Conservation (phyloP, 202 grass and related monocot species). For the Schoenoplectus tabernaemontani region DNA sequence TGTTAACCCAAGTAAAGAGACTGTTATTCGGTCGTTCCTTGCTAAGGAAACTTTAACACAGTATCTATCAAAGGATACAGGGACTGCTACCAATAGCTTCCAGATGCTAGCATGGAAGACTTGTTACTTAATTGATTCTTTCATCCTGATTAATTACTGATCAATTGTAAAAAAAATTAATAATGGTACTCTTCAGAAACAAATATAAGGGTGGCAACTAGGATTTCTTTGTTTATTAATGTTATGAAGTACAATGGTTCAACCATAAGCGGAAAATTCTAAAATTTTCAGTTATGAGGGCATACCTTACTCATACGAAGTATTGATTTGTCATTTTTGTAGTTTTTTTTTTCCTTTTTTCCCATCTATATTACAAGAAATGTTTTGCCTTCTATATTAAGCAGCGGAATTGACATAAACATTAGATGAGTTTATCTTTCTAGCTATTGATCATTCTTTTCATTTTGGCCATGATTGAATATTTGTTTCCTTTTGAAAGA, state of each 20-base stretch:
- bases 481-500: not conserved
- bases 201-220: not conserved
- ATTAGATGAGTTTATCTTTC: too few relatives aligned
- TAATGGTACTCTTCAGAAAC: too few relatives aligned
- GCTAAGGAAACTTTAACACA: conserved; percentile 28
- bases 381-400: too few relatives aligned
- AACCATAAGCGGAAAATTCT: not conserved
- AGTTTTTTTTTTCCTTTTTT: too few relatives aligned
- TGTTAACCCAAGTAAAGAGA: not conserved
- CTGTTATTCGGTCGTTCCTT: conserved; percentile 52
- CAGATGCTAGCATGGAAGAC: not conserved
- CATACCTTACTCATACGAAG: too few relatives aligned
- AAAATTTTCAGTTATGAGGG: too few relatives aligned
- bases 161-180: too few relatives aligned
- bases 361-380: too few relatives aligned
- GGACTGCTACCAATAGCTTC: too few relatives aligned
- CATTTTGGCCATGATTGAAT: not conserved
- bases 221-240: not conserved
- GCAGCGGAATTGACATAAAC: too few relatives aligned
- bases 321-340: too few relatives aligned
- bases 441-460: not conserved
- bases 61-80: not conserved
- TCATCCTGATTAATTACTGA: not conserved
- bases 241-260: not conserved
- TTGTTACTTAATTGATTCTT: not conserved